These are phyloP conservation scores for Hyaloperonospora brassicae DNA, from an alignment of 352 stramenopile genomes.

Conservation along the genomic window DNA sequence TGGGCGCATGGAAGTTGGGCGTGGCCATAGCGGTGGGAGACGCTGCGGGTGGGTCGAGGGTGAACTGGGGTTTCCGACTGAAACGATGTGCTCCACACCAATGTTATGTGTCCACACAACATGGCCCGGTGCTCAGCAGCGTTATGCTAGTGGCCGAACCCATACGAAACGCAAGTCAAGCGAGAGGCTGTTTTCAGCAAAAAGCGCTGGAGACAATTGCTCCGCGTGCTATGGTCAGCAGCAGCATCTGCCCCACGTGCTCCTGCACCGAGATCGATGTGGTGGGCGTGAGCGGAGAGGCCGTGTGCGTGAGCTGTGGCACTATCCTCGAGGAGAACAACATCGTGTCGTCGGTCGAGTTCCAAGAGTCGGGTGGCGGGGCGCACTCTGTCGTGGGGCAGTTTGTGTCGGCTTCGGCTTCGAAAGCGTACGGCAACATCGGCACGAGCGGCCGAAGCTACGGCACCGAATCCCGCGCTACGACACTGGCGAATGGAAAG, in stretches of 20 bases:
- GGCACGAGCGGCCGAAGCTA: conserved; percentile 88
- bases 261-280: conserved; percentile 92
- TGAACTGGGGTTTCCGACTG: not conserved
- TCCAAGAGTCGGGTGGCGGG: conserved; percentile 90
- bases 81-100: not conserved
- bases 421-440: conserved; percentile 88
- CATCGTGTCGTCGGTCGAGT: conserved; percentile 96
- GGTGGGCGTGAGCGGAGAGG: conserved; percentile 85
- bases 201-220: not conserved
- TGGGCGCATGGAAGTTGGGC: conserved; percentile 62
- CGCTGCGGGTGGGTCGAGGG: not conserved
- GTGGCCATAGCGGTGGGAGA: conserved; percentile 50
- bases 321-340: conserved; percentile 97
- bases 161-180: conserved; percentile 7
- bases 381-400: conserved; percentile 91
- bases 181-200: not conserved
- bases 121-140: not conserved
- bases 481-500: conserved; percentile 92
- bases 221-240: conserved; percentile 29
- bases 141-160: not conserved
- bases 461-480: conserved; percentile 90
- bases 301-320: conserved; percentile 81
- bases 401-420: conserved; percentile 89
- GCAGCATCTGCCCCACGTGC: conserved; percentile 90
- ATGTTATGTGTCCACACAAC: not conserved